Base-by-base conservation (phyloP, 2,329 filamentous ascomycete species). In the Cytospora paraplurivora region DNA sequence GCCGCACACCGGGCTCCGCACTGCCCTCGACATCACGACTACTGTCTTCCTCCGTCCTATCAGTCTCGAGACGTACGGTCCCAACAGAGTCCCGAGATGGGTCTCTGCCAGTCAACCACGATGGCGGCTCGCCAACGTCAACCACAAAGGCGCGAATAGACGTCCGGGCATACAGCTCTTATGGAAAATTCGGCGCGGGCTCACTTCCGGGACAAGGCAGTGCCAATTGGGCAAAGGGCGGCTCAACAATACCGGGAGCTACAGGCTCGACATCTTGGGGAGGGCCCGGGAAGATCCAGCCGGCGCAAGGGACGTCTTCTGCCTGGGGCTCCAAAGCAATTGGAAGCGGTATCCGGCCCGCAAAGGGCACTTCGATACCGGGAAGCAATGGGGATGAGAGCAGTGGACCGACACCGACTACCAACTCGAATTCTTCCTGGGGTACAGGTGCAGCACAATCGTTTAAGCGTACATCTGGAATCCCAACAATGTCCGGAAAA, bases 151-250 rank as follows among this genome's bases (percentile, higher is more conserved):
- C 38, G 34, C 55, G 41, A 37, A 11, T 21, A 19, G 57, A 54
- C 38, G 49, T 35, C 52, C 57, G 62, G 15, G 34, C 8, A 7
- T 64, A 64, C 49, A 47, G 34, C 50, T 56, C 49, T 8, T 66
- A 56, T 56, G 62, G 64, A 10, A 64, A 61, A 19, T 66, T 64
- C 27, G 64, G 64, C 11, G 64, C 64, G 19, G 59, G 47, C 19
- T 34, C 64, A 2, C n/a, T 66, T 15, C 64, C 64, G 15, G 62
- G 64, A 19, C 64, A 66, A 56, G 47, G 54, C n/a, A 64, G 62
- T 15, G 17, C 54, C 41, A 58, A 59, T 17, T 66, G 64, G 64
- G 58, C 59, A 3, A 55, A 32, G 33, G n/a, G 32, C 32, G 13
- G 32, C 55, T 13, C n/a, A 63, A 54, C 15, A 49, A 37, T 37